phyloP scores from a whole-genome alignment of 2,329 filamentous ascomycete genomes.

The Ophiostoma australiae region DNA sequence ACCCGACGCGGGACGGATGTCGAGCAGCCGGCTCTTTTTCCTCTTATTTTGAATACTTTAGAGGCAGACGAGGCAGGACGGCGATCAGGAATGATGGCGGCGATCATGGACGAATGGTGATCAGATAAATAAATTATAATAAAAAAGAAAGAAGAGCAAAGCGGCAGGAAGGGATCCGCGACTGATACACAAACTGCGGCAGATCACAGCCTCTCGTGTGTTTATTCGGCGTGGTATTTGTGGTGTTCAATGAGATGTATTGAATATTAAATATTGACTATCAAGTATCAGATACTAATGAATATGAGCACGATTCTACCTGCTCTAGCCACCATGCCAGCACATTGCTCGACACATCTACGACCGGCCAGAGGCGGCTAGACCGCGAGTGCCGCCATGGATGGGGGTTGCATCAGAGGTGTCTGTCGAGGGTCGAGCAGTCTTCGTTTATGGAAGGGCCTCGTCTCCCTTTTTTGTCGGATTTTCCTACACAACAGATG shows the following conservation, averaged over 20 bases:
- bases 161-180: too few relatives aligned
- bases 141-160: too few relatives aligned
- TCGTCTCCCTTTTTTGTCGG: too few relatives aligned
- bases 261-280: too few relatives aligned
- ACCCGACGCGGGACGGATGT: neutral
- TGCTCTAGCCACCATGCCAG: neutral
- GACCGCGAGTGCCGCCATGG: neutral
- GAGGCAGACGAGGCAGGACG: neutral
- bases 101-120: neutral
- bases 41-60: neutral
- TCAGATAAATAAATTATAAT: too few relatives aligned
- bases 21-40: neutral
- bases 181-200: too few relatives aligned
- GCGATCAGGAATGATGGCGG: neutral
- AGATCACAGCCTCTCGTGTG: too few relatives aligned
- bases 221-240: too few relatives aligned
- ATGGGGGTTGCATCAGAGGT: neutral
- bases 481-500: too few relatives aligned
- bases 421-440: neutral
- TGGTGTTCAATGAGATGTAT: neutral
- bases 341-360: neutral
- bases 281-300: too few relatives aligned
- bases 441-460: too few relatives aligned
- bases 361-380: neutral
- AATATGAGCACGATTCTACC: too few relatives aligned